A percentile compares a stretch with the other conserved stretches of the same genome.
These are phyloP conservation scores for Casuarina equisetifolia DNA, from an alignment of 306 rosid species.

Conservation along the genomic window DNA sequence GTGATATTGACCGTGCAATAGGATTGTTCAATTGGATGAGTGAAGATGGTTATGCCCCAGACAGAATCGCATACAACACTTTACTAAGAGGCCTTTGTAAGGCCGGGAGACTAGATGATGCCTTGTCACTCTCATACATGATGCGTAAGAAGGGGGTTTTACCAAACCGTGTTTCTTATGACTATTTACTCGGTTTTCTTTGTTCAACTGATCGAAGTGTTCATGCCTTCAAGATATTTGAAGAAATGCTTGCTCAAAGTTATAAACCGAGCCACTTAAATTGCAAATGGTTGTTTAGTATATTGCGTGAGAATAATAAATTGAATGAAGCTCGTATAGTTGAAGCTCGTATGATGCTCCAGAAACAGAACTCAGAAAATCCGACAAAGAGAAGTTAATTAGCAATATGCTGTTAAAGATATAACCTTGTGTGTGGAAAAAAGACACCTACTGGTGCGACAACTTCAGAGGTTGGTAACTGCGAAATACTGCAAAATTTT, in stretches of 20 bases:
- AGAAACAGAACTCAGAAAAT: conserved; percentile 8
- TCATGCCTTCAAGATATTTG: conserved; percentile 28
- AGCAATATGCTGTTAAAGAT: not conserved
- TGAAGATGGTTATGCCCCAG: conserved; percentile 37
- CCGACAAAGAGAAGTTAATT: conserved; percentile 1
- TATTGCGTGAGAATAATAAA: conserved; percentile 6
- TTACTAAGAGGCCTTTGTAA: conserved; percentile 36
- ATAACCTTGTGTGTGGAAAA: not conserved
- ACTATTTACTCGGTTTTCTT: conserved; percentile 24
- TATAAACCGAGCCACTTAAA: conserved; percentile 6
- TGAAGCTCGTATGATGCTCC: conserved; percentile 5
- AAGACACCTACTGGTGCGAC: not conserved
- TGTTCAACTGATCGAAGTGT: conserved; percentile 16
- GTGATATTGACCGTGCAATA: conserved; percentile 37
- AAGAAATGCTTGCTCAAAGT: conserved; percentile 32
- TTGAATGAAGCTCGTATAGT: conserved; percentile 18
- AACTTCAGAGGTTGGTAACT: not conserved
- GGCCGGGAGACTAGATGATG: conserved; percentile 36
- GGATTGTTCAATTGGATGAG: conserved; percentile 45
- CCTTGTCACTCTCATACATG: conserved; percentile 31
- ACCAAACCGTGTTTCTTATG: conserved; percentile 25
- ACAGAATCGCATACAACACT: conserved; percentile 38
- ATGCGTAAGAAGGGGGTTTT: conserved; percentile 37
- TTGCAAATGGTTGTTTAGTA: conserved; percentile 7
- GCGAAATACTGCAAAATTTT: not conserved